phyloP scores from a whole-genome alignment of 2,329 filamentous ascomycete species.

The Microascus cirrosus region DNA sequence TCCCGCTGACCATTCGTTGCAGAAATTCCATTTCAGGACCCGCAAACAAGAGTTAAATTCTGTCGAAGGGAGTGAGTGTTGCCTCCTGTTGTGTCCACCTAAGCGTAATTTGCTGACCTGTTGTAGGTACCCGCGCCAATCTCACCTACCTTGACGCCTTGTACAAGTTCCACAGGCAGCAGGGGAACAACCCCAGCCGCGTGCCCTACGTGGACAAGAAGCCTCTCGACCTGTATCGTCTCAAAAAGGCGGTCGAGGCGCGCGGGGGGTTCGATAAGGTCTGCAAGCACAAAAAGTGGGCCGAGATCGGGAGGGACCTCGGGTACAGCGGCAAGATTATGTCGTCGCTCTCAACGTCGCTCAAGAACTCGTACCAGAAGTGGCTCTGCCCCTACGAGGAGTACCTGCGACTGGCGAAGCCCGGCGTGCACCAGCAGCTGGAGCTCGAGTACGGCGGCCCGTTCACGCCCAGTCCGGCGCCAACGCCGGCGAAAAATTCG shows the following conservation, averaged over 20 bases:
- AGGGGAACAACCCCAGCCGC: constrained; percentile 85
- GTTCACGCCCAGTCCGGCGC: constrained; percentile 64
- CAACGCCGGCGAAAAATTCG: constrained; percentile 59
- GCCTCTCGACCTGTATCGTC: constrained; percentile 83
- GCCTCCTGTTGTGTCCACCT: background rate
- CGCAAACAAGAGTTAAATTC: constrained; percentile 95
- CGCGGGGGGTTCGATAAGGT: constrained; percentile 93
- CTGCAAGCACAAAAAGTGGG: constrained; percentile 98
- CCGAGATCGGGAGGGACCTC: constrained; percentile 90
- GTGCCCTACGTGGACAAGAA: constrained; percentile 97
- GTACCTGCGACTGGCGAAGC: constrained; percentile 81
- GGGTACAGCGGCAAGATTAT: constrained; percentile 99
- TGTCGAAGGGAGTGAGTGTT: constrained; percentile 81
- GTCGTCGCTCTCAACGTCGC: constrained; percentile 92
- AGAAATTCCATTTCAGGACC: constrained; percentile 96
- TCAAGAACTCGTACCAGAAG: constrained; percentile 96
- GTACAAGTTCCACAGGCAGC: constrained; percentile 92
- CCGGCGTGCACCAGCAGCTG: constrained; percentile 90
- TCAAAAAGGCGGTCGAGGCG: constrained; percentile 94
- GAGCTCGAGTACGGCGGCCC: constrained; percentile 90
- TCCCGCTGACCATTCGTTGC: background rate
- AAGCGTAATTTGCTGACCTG: background rate
- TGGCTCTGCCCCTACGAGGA: constrained; percentile 97
- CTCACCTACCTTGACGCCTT: constrained; percentile 92
- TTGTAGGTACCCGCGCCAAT: constrained; percentile 79